Evolutionary conservation across 2,329 filamentous ascomycete species (phyloP).

Genomic region (Ilyonectria mors-panacis): DNA sequence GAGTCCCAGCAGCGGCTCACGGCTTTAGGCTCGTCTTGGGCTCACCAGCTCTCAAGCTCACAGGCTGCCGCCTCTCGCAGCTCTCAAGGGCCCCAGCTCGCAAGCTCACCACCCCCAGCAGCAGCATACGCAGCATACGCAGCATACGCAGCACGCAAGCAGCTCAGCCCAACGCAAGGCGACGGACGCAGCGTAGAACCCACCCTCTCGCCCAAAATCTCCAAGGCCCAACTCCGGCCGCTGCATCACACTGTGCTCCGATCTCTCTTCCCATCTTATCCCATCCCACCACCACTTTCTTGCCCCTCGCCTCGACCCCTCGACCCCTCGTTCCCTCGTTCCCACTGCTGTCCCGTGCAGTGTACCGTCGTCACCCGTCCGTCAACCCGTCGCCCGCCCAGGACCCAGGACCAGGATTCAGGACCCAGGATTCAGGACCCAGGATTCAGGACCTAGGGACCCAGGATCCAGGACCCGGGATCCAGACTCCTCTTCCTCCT

Average conservation of each 20-base stretch:
- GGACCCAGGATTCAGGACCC: constrained; percentile 7
- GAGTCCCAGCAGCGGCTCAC: background rate
- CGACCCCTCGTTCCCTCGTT: constrained; percentile 21
- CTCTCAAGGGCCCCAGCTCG: background rate
- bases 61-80: background rate
- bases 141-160: constrained; percentile 14
- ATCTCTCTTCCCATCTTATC: constrained; percentile 23
- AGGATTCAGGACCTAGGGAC: background rate
- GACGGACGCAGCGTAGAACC: constrained; percentile 20
- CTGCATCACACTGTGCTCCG: constrained; percentile 20
- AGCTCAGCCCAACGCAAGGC: constrained; percentile 25
- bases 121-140: background rate
- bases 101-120: background rate
- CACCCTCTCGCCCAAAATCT: constrained; percentile 8
- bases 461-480: constrained; percentile 14
- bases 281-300: constrained; percentile 12
- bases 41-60: background rate
- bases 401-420: constrained; percentile 1
- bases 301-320: constrained; percentile 5
- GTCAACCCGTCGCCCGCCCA: constrained; percentile 2
- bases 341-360: no score
- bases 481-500: constrained; percentile 11
- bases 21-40: background rate
- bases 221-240: constrained; percentile 17
- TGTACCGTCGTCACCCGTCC: constrained; percentile 19